A percentile compares a stretch with the other conserved stretches of the same genome.
Evolutionary conservation across 192 early-diverging fungal genomes (phyloP).

Genomic region (Coemansia sp.): DNA sequence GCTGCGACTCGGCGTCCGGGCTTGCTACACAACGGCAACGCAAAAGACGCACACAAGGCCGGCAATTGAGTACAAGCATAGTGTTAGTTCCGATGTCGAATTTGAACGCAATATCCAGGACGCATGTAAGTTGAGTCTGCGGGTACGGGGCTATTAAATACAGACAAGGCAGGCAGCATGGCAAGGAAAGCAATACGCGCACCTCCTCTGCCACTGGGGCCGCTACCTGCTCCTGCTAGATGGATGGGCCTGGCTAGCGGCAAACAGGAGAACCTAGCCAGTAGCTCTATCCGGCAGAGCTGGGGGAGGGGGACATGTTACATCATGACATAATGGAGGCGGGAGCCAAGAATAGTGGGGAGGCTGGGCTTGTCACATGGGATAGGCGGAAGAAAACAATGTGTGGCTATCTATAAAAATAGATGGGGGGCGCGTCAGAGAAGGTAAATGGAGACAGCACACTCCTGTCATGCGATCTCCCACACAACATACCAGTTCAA

Average conservation of each 20-base stretch:
- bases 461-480: background rate
- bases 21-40: conserved; percentile 10
- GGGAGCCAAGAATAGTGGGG: background rate
- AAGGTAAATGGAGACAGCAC: background rate
- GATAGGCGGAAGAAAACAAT: background rate
- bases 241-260: background rate
- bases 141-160: background rate
- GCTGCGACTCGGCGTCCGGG: conserved; percentile 20
- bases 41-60: background rate
- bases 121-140: background rate
- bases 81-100: background rate
- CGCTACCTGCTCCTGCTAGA: background rate
- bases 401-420: background rate
- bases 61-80: background rate
- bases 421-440: background rate
- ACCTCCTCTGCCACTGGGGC: no score
- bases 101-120: background rate
- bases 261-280: background rate
- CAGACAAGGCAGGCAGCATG: background rate
- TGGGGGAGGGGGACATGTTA: background rate
- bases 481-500: background rate
- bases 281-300: background rate
- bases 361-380: background rate
- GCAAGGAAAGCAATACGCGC: background rate
- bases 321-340: background rate